Percentiles rank a stretch among this genome's conserved stretches.
These are phyloP conservation scores for Chaetothyriales sp. DNA, from an alignment of 2,329 filamentous ascomycete species.

Conservation along the genomic window DNA sequence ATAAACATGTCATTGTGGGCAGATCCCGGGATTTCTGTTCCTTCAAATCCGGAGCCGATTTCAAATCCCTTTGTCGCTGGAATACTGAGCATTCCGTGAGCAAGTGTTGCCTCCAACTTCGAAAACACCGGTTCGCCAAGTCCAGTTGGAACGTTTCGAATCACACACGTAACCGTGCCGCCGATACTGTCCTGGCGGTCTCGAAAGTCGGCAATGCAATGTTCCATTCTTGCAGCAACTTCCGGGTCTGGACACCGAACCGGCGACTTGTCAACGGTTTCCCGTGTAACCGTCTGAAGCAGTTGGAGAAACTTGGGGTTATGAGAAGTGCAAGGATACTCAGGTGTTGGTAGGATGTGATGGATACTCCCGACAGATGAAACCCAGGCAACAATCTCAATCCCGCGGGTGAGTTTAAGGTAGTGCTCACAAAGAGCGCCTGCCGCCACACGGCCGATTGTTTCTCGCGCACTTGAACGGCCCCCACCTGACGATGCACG, in stretches of 20 bases:
- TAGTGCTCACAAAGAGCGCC: slow-evolving; percentile 92
- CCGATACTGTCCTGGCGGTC: slow-evolving; percentile 80
- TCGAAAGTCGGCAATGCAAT: slow-evolving; percentile 61
- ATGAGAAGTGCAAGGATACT: slow-evolving; percentile 29
- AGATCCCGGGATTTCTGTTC: slow-evolving; percentile 75
- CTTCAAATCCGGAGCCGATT: slow-evolving; percentile 81
- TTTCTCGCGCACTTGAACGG: slow-evolving; percentile 83
- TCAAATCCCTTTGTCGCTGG: slow-evolving; percentile 94
- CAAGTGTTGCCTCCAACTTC: slow-evolving; percentile 83
- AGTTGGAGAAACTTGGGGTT: slow-evolving; percentile 70
- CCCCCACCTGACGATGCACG: slow-evolving; percentile 86
- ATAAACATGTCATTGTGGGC: slow-evolving; percentile 84
- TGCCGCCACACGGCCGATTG: slow-evolving; percentile 80
- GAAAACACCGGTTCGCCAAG: slow-evolving; percentile 91
- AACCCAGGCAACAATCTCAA: slow-evolving; percentile 86
- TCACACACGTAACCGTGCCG: slow-evolving; percentile 86
- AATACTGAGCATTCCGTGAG: slow-evolving; percentile 88
- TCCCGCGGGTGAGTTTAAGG: slow-evolving; percentile 61
- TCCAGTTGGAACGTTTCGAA: slow-evolving; percentile 70
- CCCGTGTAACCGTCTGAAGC: slow-evolving; percentile 56
- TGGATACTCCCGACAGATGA: slow-evolving; percentile 69
- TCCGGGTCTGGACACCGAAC: slow-evolving; percentile 69
- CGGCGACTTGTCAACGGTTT: slow-evolving; percentile 68
- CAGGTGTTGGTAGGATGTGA: slow-evolving; percentile 40
- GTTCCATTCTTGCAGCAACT: slow-evolving; percentile 57